Conservation (phyloP, 257 asterid genomes). For the Forsythia suspensa region DNA sequence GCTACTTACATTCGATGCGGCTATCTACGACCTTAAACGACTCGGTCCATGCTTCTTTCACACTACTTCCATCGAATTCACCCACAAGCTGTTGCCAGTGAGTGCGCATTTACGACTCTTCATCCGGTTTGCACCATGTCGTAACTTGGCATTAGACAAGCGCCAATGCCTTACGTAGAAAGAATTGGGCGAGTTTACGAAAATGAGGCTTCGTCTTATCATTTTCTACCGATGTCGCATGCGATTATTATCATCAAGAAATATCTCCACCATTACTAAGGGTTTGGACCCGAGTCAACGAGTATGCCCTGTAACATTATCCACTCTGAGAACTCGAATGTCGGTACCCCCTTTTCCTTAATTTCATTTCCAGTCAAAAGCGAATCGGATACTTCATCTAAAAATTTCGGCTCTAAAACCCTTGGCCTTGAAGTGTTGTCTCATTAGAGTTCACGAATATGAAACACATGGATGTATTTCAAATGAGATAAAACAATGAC, state of each 20-base stretch:
- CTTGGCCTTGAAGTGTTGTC: conserved; percentile 22
- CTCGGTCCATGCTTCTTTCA: conserved; percentile 41
- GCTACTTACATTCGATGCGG: conserved; percentile 39
- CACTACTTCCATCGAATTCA: conserved; percentile 24
- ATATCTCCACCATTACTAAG: conserved; percentile 43
- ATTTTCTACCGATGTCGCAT: conserved; percentile 27
- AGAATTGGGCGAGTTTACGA: conserved; percentile 19
- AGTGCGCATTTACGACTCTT: conserved; percentile 41
- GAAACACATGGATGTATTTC: not conserved
- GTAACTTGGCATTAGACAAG: conserved; percentile 36
- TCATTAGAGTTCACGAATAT: conserved; percentile 32
- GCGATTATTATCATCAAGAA: conserved; percentile 31
- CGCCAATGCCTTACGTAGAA: conserved; percentile 38
- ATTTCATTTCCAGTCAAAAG: conserved; percentile 43
- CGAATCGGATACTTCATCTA: conserved; percentile 28
- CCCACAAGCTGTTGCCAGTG: conserved; percentile 39
- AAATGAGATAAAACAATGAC: not conserved
- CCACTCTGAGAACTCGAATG: conserved; percentile 37
- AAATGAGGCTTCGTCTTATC: conserved; percentile 48
- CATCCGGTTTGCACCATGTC: conserved; percentile 34
- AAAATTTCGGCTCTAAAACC: conserved; percentile 41
- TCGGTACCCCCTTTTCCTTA: conserved; percentile 21
- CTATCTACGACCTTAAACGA: conserved; percentile 45
- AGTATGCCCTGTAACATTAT: conserved; percentile 19
- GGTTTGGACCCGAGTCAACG: conserved; percentile 42